Conservation (phyloP, 306 rosid genomes). For the Bauhinia variegata region DNA sequence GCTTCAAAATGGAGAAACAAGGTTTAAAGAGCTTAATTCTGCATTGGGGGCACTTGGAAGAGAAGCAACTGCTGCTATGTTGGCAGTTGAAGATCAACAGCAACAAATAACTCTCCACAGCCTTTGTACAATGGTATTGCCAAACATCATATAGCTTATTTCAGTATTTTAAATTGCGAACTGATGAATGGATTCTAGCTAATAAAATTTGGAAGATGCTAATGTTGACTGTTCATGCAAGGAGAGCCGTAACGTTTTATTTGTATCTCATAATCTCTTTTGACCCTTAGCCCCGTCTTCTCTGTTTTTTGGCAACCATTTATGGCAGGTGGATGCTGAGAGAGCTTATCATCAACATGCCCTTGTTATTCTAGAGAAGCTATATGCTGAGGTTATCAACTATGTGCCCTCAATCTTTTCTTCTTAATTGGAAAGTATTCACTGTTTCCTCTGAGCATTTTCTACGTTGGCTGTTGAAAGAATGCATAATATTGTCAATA, state of each 20-base stretch:
- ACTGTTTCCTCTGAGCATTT: conserved; percentile 18
- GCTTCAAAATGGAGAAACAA: conserved; percentile 84
- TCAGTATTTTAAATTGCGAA: no score
- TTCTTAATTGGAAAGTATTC: conserved; percentile 24
- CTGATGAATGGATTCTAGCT: no score
- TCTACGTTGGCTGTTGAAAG: conserved; percentile 19
- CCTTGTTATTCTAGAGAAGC: conserved; percentile 70
- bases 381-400: conserved; percentile 70
- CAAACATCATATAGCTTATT: neutral
- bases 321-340: conserved; percentile 80
- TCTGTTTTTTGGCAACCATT: conserved; percentile 18
- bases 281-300: neutral
- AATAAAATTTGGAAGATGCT: no score
- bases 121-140: conserved; percentile 76
- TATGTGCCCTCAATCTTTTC: conserved; percentile 19
- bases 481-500: conserved; percentile 17
- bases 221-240: no score
- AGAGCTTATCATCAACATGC: conserved; percentile 76
- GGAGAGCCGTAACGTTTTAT: no score
- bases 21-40: conserved; percentile 80
- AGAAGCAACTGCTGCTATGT: conserved; percentile 91
- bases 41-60: conserved; percentile 77
- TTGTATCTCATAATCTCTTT: neutral
- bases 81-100: conserved; percentile 87
- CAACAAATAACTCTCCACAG: conserved; percentile 74